Evolutionary conservation across 768 basidiomycete species (phyloP).

Genomic region (Tulasnella sp.): DNA sequence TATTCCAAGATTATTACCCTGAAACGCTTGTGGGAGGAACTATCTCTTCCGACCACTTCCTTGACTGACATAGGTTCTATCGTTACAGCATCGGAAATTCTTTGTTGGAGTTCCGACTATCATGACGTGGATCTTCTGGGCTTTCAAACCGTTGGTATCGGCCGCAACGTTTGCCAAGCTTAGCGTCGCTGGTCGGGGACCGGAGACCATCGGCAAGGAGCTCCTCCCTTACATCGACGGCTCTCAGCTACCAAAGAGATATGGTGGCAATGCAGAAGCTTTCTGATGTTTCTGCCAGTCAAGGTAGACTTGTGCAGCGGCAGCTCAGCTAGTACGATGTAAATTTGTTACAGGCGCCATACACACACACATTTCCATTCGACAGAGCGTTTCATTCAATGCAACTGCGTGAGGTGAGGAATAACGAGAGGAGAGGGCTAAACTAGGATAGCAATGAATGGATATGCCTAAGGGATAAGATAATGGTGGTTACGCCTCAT

Average conservation of each 20-base stretch:
- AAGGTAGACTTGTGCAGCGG: not conserved
- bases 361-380: not conserved
- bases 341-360: not conserved
- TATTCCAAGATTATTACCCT: slow-evolving; percentile 47
- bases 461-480: not conserved
- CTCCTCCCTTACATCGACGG: slow-evolving; percentile 61
- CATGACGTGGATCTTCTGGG: slow-evolving; percentile 83
- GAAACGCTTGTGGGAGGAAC: not conserved
- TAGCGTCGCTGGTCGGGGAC: slow-evolving; percentile 70
- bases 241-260: slow-evolving; percentile 64
- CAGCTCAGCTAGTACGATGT: not conserved
- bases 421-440: not conserved
- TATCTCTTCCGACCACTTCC: slow-evolving; percentile 38
- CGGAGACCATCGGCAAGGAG: slow-evolving; percentile 60
- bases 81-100: slow-evolving; percentile 66
- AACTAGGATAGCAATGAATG: not conserved
- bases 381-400: slow-evolving; percentile 6
- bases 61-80: not conserved
- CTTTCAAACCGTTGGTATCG: slow-evolving; percentile 73
- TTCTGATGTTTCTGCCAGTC: slow-evolving; percentile 47
- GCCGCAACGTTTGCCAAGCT: slow-evolving; percentile 79
- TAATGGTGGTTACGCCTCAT: not conserved
- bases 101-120: slow-evolving; percentile 80
- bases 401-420: not conserved
- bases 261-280: slow-evolving; percentile 67